phyloP scores from a whole-genome alignment of 805 yeast species.

The Teunomyces tritomae region DNA sequence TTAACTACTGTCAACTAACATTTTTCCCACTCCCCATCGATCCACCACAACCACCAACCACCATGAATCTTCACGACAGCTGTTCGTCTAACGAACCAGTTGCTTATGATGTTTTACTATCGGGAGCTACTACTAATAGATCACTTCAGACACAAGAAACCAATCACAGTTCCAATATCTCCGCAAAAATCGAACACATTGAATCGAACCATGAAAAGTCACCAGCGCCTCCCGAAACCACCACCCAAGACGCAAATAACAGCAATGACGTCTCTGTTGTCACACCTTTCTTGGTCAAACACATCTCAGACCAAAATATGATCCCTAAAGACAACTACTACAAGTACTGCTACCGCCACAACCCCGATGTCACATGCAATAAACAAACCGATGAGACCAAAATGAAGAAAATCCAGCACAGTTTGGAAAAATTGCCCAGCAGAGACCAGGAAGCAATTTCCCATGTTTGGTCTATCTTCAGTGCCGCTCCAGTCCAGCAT shows the following conservation, averaged over 20 bases:
- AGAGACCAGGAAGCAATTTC: slow-evolving; percentile 74
- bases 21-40: neutral
- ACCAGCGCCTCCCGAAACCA: neutral
- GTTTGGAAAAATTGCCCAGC: slow-evolving; percentile 57
- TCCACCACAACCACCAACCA: no score
- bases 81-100: slow-evolving; percentile 9
- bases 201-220: no score
- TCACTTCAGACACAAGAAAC: neutral
- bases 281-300: slow-evolving; percentile 41
- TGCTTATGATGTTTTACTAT: slow-evolving; percentile 3
- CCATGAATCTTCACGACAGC: slow-evolving; percentile 10
- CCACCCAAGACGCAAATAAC: slow-evolving; percentile 4
- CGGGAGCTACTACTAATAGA: slow-evolving; percentile 2
- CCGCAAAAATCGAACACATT: neutral
- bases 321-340: slow-evolving; percentile 54
- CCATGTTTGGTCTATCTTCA: slow-evolving; percentile 81
- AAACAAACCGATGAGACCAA: slow-evolving; percentile 62
- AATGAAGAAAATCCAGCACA: slow-evolving; percentile 61
- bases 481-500: slow-evolving; percentile 68
- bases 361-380: slow-evolving; percentile 79
- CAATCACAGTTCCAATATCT: neutral
- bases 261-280: slow-evolving; percentile 25
- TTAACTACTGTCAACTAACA: neutral
- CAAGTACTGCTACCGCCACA: slow-evolving; percentile 86
- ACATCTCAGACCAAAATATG: slow-evolving; percentile 39